Evolutionary conservation across 2,329 filamentous ascomycete species (phyloP), one percentile per base, ranked within the genome.

Genomic region (Curvularia lunata): DNA sequence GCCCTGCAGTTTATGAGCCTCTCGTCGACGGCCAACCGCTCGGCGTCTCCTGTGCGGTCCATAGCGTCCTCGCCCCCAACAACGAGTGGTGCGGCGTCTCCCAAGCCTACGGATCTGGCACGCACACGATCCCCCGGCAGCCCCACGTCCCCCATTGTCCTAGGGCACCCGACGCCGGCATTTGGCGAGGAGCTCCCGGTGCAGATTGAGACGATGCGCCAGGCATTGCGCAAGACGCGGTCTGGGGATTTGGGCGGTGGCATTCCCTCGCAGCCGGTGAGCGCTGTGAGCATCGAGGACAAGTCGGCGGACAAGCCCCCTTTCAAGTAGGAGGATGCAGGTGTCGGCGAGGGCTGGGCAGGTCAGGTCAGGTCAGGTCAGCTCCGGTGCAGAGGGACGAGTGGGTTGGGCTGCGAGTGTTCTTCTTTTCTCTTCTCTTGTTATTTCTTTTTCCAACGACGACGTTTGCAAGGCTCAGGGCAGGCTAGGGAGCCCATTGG

Each of bases 121-220:
- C 85, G 69, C 82, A 83, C 78, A 75, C 78, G 79, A 50, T 76
- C 86, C 7, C 76, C 91, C 18, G 86, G 72, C 32, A 92, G 90
- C 72, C 89, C 73, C 54, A 68, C 89, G 18, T 82, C 65, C 37
- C 65, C 74, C 3, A 82, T 65, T 10, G 59, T 64, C 8, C 70
- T 82, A 25, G 83, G 84, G 43, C 77, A 82, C 9, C 82, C 82
- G 61, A 83, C 82, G 54, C 83, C 85, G 51, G 78, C 85, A 32
- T 76, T 82, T 48, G 80, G 81, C 59, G 83, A 87, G 25, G 93
- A 97, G 62, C 80, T 97, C 58, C 92, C 90, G 51, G 81, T 97
- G 56, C 92, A 90, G 58, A 90, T 97, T 64, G 92, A 97, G 81
- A 97, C 93, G 4, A 96, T 97, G 93, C 85, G 89, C 51, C 92